Conservation (phyloP, 106 monocot genomes). For the Cymbidium sinense region DNA sequence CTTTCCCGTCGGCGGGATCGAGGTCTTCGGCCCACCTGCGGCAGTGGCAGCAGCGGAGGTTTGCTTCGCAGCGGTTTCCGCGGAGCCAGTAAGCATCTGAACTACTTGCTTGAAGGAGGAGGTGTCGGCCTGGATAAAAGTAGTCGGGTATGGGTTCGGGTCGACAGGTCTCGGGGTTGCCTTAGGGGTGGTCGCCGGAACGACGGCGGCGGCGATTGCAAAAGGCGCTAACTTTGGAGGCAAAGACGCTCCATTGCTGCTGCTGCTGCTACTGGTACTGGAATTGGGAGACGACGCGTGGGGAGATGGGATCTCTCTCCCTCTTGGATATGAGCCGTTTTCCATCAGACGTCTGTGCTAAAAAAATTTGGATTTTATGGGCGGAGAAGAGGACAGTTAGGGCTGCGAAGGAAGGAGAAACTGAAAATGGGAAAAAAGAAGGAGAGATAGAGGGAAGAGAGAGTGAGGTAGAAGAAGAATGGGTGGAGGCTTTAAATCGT, state of each 20-base stretch:
- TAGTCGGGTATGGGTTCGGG: slow-evolving; percentile 14
- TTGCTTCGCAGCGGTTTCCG: slow-evolving; percentile 12
- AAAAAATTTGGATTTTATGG: background rate
- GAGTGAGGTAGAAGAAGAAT: background rate
- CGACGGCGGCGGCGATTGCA: background rate
- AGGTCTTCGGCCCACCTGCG: background rate
- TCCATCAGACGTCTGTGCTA: background rate
- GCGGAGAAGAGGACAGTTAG: background rate
- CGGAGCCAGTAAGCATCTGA: slow-evolving; percentile 21
- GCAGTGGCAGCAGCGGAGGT: background rate
- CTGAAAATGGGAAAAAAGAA: background rate
- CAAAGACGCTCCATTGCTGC: background rate
- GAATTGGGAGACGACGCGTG: background rate
- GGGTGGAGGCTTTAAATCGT: background rate
- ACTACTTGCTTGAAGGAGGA: slow-evolving; percentile 29
- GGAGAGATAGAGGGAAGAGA: background rate
- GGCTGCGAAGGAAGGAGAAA: background rate
- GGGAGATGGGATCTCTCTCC: slow-evolving; percentile 3
- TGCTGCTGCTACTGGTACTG: slow-evolving; percentile 9
- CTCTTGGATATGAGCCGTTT: background rate
- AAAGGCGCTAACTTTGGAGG: background rate
- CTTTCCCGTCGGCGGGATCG: slow-evolving; percentile 1
- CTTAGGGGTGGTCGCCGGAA: background rate
- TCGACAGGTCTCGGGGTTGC: background rate
- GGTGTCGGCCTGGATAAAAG: slow-evolving; percentile 27